Base-by-base conservation (phyloP, 2,329 filamentous ascomycete genomes). In the Trichoderma sp. region DNA sequence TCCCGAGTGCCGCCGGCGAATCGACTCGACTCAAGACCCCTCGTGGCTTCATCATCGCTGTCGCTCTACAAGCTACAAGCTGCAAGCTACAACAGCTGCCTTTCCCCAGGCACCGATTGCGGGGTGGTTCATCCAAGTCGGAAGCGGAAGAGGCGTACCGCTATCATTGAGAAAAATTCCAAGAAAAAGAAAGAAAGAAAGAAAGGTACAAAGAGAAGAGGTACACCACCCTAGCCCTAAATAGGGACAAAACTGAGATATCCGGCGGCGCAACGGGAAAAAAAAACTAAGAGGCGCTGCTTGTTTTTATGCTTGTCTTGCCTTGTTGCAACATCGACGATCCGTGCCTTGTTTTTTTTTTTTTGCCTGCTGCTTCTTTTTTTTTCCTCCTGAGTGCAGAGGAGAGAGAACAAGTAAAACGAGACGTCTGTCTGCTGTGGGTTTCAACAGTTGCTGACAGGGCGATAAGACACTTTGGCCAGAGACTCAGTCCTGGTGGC, bases 261-360 rank as follows among this genome's bases (percentile, higher is more conserved):
- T 30, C n/a, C 52, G 63, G 58, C 63, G 51, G 30, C 18, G 46
- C 46, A 49, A 49, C 18, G n/a, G 1, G 10, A 32, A 43, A 43
- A 49, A 49, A 49, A 30, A 59, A 61, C 54, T n/a, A 49, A 56
- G 52, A 28, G 54, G 54, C 54, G 63, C 64, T 59, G 64, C 64
- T 66, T 66, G 63, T 59, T 66, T 66, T 66, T 66, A 66, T 66
- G 64, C 64, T 66, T 66, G 64, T 66, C 56, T 59, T 46, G 56
- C 51, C 39, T 24, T 18, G 30, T 26, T 54, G 28, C 63, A 66
- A 49, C 28, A 7, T 66, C 64, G 64, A 66, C 64, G 64, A 66
- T 59, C 64, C 64, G 64, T 66, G 64, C 64, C 34, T 66, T n/a
- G n/a, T n/a, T n/a, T n/a, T n/a, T n/a, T n/a, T n/a, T 34, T 43